These are phyloP conservation scores for Fusarium sp. DNA, from an alignment of 2,329 filamentous ascomycete species.

Conservation along the genomic window DNA sequence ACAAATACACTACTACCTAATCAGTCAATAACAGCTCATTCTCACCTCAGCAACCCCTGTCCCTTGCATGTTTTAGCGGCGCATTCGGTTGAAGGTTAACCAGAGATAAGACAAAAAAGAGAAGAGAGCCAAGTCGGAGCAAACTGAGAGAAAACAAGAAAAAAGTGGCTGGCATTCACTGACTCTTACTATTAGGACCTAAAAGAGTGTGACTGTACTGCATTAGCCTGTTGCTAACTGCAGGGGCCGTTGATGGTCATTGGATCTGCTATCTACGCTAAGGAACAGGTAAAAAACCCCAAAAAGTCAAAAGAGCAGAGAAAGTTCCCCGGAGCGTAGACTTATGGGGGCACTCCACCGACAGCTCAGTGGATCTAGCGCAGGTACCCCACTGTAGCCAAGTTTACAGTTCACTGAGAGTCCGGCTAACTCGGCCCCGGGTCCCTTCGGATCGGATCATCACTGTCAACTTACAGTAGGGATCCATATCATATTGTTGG, in stretches of 20 bases:
- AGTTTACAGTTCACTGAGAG: not conserved
- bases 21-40: not conserved
- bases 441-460: slow-evolving; percentile 3
- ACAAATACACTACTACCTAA: not conserved
- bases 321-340: not conserved
- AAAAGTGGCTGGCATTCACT: not conserved
- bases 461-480: not conserved
- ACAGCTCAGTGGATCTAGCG: slow-evolving; percentile 1
- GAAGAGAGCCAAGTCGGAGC: not conserved
- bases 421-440: slow-evolving; percentile 25
- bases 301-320: not conserved
- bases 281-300: not conserved
- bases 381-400: slow-evolving; percentile 13
- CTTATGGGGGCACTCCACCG: not conserved
- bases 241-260: slow-evolving; percentile 22
- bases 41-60: slow-evolving; percentile 1
- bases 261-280: slow-evolving; percentile 2
- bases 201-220: slow-evolving; percentile 17
- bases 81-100: slow-evolving; percentile 20
- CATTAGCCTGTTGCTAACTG: slow-evolving; percentile 32
- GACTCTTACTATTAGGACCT: not conserved
- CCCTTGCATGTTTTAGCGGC: slow-evolving; percentile 20
- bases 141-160: slow-evolving; percentile 8
- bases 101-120: not conserved
- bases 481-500: not conserved